Evolutionary conservation across 352 stramenopile genomes (phyloP).

Genomic region (Aphanomyces stellatus): DNA sequence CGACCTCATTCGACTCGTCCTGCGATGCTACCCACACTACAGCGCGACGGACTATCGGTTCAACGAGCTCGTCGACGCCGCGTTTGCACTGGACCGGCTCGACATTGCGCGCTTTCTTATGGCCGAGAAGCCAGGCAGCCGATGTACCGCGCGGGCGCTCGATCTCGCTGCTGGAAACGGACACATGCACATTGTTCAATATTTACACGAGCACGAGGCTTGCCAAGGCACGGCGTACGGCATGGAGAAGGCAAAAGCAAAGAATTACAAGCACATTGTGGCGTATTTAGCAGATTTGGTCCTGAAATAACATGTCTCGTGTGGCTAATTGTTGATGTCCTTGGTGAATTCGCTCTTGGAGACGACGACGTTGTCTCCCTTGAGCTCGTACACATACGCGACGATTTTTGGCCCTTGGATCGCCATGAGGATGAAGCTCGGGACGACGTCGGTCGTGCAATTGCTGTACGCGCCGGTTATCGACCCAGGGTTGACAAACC

Average conservation of each 20-base stretch:
- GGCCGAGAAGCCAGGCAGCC: not conserved
- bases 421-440: conserved; percentile 98
- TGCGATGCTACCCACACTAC: not conserved
- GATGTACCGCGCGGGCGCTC: not conserved
- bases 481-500: conserved; percentile 96
- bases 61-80: not conserved
- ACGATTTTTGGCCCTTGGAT: conserved; percentile 95
- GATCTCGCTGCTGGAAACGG: not conserved
- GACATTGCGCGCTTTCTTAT: not conserved
- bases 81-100: not conserved
- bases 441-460: conserved; percentile 54
- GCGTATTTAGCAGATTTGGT: not conserved
- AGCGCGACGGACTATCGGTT: not conserved
- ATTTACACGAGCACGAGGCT: not conserved
- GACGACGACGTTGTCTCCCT: conserved; percentile 61
- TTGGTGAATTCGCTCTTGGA: conserved; percentile 86
- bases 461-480: conserved; percentile 95
- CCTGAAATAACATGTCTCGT: not conserved
- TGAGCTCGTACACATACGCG: conserved; percentile 95
- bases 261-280: too few species aligned
- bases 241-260: too few species aligned
- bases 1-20: not conserved
- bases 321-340: conserved; percentile 28
- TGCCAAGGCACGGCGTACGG: too few species aligned
- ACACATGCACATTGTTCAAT: not conserved